Evolutionary conservation across 306 rosid genomes (phyloP).

Genomic region (Morella rubra): DNA sequence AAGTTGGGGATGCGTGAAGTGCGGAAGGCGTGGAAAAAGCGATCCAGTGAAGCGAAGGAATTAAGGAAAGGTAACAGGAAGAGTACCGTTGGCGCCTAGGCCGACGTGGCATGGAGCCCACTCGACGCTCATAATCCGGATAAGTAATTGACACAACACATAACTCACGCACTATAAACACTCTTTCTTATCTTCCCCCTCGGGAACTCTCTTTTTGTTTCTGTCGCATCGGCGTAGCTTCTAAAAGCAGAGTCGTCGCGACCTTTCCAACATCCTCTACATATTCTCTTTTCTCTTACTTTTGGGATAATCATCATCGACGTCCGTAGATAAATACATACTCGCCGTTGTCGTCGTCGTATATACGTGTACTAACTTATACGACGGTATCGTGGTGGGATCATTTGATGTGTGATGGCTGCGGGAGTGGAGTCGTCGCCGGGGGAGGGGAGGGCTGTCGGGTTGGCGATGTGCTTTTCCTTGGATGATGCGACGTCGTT

Average conservation of each 20-base stretch:
- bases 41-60: neutral
- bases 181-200: conserved; percentile 18
- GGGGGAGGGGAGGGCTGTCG: conserved; percentile 24
- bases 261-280: conserved; percentile 12
- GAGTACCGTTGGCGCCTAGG: conserved; percentile 48
- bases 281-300: neutral
- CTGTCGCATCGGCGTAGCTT: too few relatives aligned
- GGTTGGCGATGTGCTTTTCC: conserved; percentile 54
- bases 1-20: too few relatives aligned
- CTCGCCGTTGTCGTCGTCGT: conserved; percentile 5
- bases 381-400: neutral
- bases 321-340: conserved; percentile 20
- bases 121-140: conserved; percentile 30
- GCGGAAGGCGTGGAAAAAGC: neutral
- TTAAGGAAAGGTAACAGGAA: neutral
- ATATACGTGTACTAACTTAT: conserved; percentile 5
- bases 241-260: too few relatives aligned
- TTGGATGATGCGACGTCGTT: conserved; percentile 40
- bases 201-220: neutral
- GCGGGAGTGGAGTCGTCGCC: conserved; percentile 52
- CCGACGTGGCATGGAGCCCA: conserved; percentile 46
- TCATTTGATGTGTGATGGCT: conserved; percentile 37
- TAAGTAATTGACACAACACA: conserved; percentile 16
- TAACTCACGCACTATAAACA: conserved; percentile 6
- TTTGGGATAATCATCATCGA: neutral